phyloP scores from a whole-genome alignment of 768 basidiomycete genomes.

The Collybia nuda region DNA sequence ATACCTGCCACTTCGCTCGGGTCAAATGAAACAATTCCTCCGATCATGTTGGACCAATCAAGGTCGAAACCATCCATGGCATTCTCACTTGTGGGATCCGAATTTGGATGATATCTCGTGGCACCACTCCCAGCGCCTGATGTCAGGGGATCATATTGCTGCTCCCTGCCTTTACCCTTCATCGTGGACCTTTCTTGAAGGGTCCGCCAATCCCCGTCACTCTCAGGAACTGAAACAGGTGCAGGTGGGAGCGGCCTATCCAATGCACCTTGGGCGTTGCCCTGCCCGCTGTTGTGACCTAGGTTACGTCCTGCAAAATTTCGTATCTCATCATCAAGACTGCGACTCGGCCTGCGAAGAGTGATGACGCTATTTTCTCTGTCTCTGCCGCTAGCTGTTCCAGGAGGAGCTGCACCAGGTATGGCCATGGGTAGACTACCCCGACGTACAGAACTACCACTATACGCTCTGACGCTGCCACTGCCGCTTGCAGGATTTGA shows the following conservation, averaged over 20 bases:
- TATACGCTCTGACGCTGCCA: conserved; percentile 18
- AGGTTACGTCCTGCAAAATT: conserved; percentile 4
- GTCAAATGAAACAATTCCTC: conserved; percentile 29
- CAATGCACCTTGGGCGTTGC: not conserved
- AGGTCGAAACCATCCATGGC: conserved; percentile 43
- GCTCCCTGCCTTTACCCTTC: conserved; percentile 20
- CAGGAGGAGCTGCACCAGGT: conserved; percentile 31
- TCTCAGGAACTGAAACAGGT: conserved; percentile 46
- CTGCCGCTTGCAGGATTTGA: conserved; percentile 19
- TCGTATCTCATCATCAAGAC: conserved; percentile 48
- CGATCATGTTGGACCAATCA: conserved; percentile 33
- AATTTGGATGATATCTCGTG: not conserved
- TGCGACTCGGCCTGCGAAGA: conserved; percentile 60
- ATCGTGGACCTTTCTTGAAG: conserved; percentile 41
- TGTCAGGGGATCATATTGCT: not conserved
- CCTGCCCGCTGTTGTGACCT: not conserved
- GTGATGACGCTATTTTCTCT: conserved; percentile 60
- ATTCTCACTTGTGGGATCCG: conserved; percentile 5
- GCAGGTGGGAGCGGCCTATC: conserved; percentile 21
- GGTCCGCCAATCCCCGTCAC: conserved; percentile 56
- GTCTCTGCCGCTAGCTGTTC: conserved; percentile 31
- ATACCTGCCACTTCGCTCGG: conserved; percentile 24
- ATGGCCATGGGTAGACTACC: conserved; percentile 67
- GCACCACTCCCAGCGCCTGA: not conserved
- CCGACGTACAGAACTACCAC: conserved; percentile 30